Evolutionary conservation across 306 rosid species (phyloP), one percentile per base, ranked within the genome.

Genomic region (Cucurbita moschata): DNA sequence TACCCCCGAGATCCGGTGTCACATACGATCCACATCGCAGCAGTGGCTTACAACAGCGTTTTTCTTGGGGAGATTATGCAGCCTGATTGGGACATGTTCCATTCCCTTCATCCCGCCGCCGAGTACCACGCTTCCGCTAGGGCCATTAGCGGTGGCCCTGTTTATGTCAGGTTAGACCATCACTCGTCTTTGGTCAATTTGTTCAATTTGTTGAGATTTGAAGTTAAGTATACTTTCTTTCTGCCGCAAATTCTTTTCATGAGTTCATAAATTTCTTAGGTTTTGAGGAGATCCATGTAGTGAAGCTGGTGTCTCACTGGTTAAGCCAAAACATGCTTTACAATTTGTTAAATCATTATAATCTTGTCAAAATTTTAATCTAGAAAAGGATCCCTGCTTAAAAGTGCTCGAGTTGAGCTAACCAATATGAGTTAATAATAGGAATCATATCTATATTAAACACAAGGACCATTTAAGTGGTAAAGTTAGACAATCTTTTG

Each of bases 71-170:
- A 94, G 92, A 74, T 94, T 26, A 94, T 94, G 97, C 82, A 49
- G 75, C 99, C 97, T 0, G 99, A 94, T 66, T 94, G 99, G 99
- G 99, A 94, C 56, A 94, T 94, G 99, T 94, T 94, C 71, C 97
- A 94, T 53, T 94, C 99, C 4, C 81, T 76, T 1, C 99, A 94
- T 56, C 88, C 88, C 0, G 96, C 95, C 2, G 92, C 96, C 1
- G 97, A 91, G 60, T 94, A 94, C 79, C 99, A 94, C 53, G 98
- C 82, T 15, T 91, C 97, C 0, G 99, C 99, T 1, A 77, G 99
- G 74, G 99, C 97, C 21, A 85, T 94, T 5, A 90, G 97, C 8
- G 99, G 99, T 26, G 99, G 99, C 23, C 97, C 99, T 9, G 76
- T 91, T 55, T 94, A 91, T 21, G 97, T 94, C 26, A 86, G 89